Conservation (phyloP, 73 alveolate genomes). For the Tetrahymena elliotti region DNA sequence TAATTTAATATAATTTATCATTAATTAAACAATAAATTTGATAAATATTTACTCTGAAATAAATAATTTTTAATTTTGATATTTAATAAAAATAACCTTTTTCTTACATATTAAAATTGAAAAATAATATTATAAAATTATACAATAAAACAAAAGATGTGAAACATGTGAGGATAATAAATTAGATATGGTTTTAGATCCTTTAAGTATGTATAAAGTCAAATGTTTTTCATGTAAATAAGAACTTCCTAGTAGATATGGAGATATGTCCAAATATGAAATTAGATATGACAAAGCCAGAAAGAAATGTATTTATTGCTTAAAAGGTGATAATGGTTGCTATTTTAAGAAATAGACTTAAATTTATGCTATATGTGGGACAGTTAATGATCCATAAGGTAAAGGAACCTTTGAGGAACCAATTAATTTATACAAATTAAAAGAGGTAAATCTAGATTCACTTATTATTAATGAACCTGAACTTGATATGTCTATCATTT, state of each 20-base stretch:
- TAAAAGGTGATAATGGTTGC: not conserved
- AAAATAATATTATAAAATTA: too few species aligned
- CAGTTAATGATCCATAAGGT: not conserved
- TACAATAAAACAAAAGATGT: not conserved
- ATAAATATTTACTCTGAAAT: too few species aligned
- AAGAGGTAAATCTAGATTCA: not conserved
- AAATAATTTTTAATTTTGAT: too few species aligned
- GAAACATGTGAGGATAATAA: not conserved
- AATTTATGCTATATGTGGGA: not conserved
- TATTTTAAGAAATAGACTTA: not conserved
- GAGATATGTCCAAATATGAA: not conserved
- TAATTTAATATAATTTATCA: too few species aligned
- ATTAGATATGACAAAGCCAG: not conserved
- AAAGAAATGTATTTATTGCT: not conserved
- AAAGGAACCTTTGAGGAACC: not conserved
- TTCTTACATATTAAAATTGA: too few species aligned
- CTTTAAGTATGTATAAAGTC: not conserved
- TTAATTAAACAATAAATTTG: too few species aligned
- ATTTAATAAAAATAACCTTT: too few species aligned
- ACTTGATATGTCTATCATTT: not conserved
- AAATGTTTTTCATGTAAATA: not conserved
- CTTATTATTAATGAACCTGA: not conserved
- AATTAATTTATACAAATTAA: not conserved
- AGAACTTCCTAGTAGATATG: not conserved
- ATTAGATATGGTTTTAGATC: not conserved